These are phyloP conservation scores for Dictyophora rubrovolvata DNA, from an alignment of 768 basidiomycete species.

Conservation along the genomic window DNA sequence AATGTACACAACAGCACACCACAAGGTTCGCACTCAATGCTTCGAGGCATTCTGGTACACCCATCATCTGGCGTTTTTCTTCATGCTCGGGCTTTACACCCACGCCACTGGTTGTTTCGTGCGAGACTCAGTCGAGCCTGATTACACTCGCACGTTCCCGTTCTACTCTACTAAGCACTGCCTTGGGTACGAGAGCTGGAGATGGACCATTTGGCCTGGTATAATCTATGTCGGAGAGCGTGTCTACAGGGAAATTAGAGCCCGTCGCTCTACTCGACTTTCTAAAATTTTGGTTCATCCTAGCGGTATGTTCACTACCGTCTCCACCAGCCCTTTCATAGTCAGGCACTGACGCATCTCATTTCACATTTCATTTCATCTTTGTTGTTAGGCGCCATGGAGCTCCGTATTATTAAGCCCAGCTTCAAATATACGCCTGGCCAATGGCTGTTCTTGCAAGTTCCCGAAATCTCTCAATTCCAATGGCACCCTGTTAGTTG, in stretches of 20 bases:
- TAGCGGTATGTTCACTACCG: slow-evolving; percentile 44
- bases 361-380: slow-evolving; percentile 7
- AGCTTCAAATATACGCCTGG: slow-evolving; percentile 87
- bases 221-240: slow-evolving; percentile 85
- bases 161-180: slow-evolving; percentile 86
- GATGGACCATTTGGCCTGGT: slow-evolving; percentile 87
- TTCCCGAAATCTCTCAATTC: slow-evolving; percentile 71
- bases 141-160: slow-evolving; percentile 59
- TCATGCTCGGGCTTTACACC: slow-evolving; percentile 82
- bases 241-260: slow-evolving; percentile 73
- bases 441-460: slow-evolving; percentile 85
- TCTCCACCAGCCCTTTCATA: background rate
- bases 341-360: background rate
- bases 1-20: slow-evolving; percentile 87
- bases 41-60: slow-evolving; percentile 98
- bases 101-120: slow-evolving; percentile 96
- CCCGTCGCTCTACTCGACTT: slow-evolving; percentile 64
- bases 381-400: slow-evolving; percentile 62
- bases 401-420: slow-evolving; percentile 84
- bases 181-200: slow-evolving; percentile 85
- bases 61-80: slow-evolving; percentile 89
- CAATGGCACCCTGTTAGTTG: slow-evolving; percentile 92
- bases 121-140: slow-evolving; percentile 71
- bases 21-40: slow-evolving; percentile 77
- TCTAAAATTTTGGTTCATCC: slow-evolving; percentile 86